Evolutionary conservation across 441 rosid species (phyloP).

Genomic region (Adansonia madagascariensis): DNA sequence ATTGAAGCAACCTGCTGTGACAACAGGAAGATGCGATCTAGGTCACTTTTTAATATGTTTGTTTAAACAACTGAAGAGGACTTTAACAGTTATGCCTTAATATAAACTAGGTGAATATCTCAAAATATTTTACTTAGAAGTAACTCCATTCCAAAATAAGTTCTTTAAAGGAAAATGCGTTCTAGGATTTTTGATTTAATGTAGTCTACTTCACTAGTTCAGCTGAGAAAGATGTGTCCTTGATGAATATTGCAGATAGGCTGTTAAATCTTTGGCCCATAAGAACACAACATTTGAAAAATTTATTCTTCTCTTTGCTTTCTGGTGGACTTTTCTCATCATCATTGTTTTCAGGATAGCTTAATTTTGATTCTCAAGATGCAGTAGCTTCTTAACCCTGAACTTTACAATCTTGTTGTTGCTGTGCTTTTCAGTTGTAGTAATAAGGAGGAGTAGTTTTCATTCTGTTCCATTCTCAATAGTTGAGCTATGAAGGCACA

Average conservation of each 20-base stretch:
- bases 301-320: neutral
- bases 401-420: neutral
- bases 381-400: neutral
- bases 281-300: neutral
- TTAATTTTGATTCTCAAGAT: neutral
- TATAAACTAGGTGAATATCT: neutral
- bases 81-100: neutral
- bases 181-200: neutral
- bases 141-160: neutral
- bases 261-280: neutral
- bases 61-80: neutral
- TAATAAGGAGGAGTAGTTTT: neutral
- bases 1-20: neutral
- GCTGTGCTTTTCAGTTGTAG: neutral
- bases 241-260: neutral
- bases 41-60: neutral
- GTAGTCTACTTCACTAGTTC: neutral
- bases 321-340: neutral
- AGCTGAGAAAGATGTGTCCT: neutral
- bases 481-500: neutral
- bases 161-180: neutral
- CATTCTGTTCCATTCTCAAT: neutral
- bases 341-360: neutral
- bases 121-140: neutral
- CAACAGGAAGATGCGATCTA: neutral